Evolutionary conservation across 129 eudicot species (phyloP).

Genomic region (Escallonia herrerae): DNA sequence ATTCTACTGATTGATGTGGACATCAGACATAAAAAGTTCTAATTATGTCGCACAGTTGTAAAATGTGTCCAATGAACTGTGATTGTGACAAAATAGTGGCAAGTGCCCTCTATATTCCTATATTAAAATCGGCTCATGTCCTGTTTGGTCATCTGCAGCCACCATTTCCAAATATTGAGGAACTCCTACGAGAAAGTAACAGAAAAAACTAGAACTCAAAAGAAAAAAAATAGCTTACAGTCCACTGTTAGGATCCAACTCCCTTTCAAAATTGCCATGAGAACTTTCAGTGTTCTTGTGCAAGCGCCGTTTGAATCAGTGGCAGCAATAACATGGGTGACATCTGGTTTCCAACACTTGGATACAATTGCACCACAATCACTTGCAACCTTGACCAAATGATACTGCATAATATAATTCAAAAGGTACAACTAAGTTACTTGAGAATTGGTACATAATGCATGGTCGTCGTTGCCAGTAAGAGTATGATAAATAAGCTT

Average conservation of each 20-base stretch:
- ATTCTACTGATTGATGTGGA: too few relatives aligned
- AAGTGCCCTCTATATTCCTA: too few relatives aligned
- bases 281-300: constrained; percentile 71
- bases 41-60: too few relatives aligned
- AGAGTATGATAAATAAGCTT: not conserved
- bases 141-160: too few relatives aligned
- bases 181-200: not conserved
- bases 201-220: not conserved
- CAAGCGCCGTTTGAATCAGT: constrained; percentile 77
- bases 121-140: too few relatives aligned
- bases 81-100: too few relatives aligned
- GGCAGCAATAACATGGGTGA: constrained; percentile 87
- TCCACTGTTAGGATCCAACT: constrained; percentile 73
- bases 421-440: not conserved
- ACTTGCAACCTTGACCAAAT: constrained; percentile 55
- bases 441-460: not conserved
- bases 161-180: too few relatives aligned
- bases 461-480: not conserved
- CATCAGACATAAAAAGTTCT: too few relatives aligned
- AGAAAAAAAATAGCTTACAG: constrained; percentile 38
- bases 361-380: constrained; percentile 51
- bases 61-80: too few relatives aligned
- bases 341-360: constrained; percentile 59
- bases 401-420: constrained; percentile 32
- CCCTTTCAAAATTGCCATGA: constrained; percentile 84